These are phyloP conservation scores for Linnemannia schmuckeri DNA, from an alignment of 192 early-diverging fungal genomes.

Conservation along the genomic window DNA sequence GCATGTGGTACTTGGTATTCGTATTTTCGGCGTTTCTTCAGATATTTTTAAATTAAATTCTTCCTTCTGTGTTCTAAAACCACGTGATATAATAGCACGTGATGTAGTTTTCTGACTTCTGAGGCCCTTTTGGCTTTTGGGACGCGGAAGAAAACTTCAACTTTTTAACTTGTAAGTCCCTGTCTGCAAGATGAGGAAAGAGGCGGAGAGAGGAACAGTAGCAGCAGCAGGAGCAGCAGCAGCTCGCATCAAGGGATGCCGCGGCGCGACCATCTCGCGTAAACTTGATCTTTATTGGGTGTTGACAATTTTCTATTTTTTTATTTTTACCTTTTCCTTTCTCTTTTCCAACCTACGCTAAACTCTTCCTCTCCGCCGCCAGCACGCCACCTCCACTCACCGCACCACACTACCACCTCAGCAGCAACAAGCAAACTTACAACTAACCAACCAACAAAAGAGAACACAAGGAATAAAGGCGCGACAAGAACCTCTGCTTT, in stretches of 20 bases:
- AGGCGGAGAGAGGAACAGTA: neutral
- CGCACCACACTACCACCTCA: neutral
- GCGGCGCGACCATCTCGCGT: constrained; percentile 2
- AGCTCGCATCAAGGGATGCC: neutral
- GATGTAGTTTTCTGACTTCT: too few species aligned
- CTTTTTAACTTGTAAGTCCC: neutral
- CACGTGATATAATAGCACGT: too few species aligned
- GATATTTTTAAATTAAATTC: neutral
- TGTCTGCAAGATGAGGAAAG: neutral
- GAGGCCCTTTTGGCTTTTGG: neutral
- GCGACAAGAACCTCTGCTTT: neutral
- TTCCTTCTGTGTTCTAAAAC: too few species aligned
- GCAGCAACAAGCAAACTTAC: neutral
- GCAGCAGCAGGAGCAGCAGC: neutral
- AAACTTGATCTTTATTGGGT: neutral
- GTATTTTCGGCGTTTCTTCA: neutral
- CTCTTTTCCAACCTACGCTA: neutral
- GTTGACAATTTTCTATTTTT: neutral
- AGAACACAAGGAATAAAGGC: neutral
- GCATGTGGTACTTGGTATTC: constrained; percentile 18
- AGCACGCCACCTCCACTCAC: neutral
- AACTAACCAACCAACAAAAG: neutral
- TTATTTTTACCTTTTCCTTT: neutral
- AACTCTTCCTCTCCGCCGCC: neutral
- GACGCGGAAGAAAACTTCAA: neutral